Conservation (phyloP, 164 flowering plant genomes). For the Umbilicus rupestris region DNA sequence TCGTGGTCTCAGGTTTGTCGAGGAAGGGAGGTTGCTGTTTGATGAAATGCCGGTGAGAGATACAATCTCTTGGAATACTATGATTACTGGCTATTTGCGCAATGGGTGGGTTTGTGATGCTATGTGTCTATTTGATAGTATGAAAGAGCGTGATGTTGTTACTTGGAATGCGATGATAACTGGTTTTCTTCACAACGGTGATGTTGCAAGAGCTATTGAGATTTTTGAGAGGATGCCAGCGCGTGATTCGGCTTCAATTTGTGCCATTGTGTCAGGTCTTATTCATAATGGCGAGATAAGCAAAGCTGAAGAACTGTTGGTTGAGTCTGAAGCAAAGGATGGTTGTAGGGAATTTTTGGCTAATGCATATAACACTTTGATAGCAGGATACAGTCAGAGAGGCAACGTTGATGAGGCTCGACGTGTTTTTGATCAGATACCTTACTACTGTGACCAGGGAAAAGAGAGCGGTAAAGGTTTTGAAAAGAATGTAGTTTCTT, state of each 20-base stretch:
- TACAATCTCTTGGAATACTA: slow-evolving; percentile 10
- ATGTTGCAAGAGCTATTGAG: slow-evolving; percentile 10
- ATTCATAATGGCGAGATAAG: slow-evolving; percentile 2
- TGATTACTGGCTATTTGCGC: slow-evolving; percentile 13
- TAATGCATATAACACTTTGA: slow-evolving; percentile 13
- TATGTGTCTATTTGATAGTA: slow-evolving; percentile 8
- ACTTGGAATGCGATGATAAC: slow-evolving; percentile 21
- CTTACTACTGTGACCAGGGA: neutral
- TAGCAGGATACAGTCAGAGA: slow-evolving; percentile 14
- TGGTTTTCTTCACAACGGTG: slow-evolving; percentile 17
- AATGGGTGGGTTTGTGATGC: slow-evolving; percentile 9
- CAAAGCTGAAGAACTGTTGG: slow-evolving; percentile 7
- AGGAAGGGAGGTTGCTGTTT: slow-evolving; percentile 5
- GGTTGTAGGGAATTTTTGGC: slow-evolving; percentile 7
- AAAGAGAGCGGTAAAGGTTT: neutral
- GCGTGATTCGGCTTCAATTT: slow-evolving; percentile 13
- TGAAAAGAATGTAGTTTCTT: slow-evolving; percentile 8
- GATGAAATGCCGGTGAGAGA: slow-evolving; percentile 11
- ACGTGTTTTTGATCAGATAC: slow-evolving; percentile 9
- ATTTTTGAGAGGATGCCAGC: slow-evolving; percentile 15
- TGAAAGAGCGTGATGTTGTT: slow-evolving; percentile 15
- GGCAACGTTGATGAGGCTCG: slow-evolving; percentile 13
- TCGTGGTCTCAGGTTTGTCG: neutral
- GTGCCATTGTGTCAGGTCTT: slow-evolving; percentile 12
- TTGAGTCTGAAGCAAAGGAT: neutral